Conservation (phyloP, 805 yeast species). For the Starmerella stellata region DNA sequence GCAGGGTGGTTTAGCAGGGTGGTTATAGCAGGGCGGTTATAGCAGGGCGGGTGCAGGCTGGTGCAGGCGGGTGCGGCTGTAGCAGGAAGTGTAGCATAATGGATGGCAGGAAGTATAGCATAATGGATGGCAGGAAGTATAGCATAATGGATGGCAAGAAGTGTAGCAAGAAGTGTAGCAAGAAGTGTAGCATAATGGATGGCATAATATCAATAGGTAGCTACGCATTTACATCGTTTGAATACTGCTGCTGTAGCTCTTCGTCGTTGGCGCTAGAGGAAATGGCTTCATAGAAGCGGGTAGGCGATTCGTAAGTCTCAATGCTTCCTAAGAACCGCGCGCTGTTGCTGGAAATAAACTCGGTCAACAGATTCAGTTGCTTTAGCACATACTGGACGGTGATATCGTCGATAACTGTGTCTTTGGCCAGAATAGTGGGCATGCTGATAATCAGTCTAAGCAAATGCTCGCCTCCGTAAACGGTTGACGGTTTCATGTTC, state of each 20-base stretch:
- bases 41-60: too few relatives aligned
- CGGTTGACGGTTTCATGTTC: conserved; percentile 20
- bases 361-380: conserved; percentile 37
- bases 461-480: conserved; percentile 72
- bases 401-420: conserved; percentile 57
- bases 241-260: background rate
- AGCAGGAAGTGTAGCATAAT: too few relatives aligned
- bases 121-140: too few relatives aligned
- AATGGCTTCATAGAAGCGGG: conserved; percentile 10
- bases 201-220: too few relatives aligned
- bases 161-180: too few relatives aligned
- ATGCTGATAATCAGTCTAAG: conserved; percentile 56
- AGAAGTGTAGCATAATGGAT: too few relatives aligned
- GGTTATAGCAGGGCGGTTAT: too few relatives aligned
- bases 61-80: too few relatives aligned
- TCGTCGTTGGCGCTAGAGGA: conserved; percentile 1
- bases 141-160: too few relatives aligned
- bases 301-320: conserved; percentile 8
- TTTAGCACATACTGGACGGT: conserved; percentile 38
- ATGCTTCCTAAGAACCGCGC: conserved; percentile 21
- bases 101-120: too few relatives aligned
- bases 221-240: too few relatives aligned
- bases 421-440: conserved; percentile 66
- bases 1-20: too few relatives aligned
- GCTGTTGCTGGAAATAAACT: conserved; percentile 33